Conservation (phyloP, 805 yeast species). For the Pichia kluyveri region DNA sequence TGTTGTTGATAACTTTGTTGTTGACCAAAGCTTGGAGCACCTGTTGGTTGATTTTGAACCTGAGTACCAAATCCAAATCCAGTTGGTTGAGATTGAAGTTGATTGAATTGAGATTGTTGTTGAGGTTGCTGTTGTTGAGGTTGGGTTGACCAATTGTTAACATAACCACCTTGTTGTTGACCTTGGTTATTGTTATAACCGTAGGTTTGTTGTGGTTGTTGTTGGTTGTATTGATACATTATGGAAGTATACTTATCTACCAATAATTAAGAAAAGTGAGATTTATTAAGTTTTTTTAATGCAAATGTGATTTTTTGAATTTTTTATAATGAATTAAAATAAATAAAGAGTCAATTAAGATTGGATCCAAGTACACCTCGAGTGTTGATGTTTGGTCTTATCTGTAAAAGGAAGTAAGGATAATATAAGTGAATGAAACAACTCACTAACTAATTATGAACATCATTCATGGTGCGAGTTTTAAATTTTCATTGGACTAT, state of each 20-base stretch:
- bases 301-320: too few species aligned
- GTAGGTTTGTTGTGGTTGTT: constrained; percentile 16
- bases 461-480: too few species aligned
- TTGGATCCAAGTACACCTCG: too few species aligned
- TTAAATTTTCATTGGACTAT: too few species aligned
- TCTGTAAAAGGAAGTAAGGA: too few species aligned
- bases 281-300: too few species aligned
- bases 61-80: constrained; percentile 26
- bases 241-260: neutral
- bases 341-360: too few species aligned
- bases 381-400: too few species aligned
- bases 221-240: constrained; percentile 21
- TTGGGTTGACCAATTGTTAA: constrained; percentile 16
- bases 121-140: constrained; percentile 13
- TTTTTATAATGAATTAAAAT: too few species aligned
- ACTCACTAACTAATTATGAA: too few species aligned
- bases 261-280: too few species aligned
- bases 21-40: constrained; percentile 14
- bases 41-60: constrained; percentile 12
- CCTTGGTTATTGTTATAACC: constrained; percentile 9
- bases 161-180: constrained; percentile 18
- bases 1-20: constrained; percentile 6
- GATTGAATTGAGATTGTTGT: constrained; percentile 8
- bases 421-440: too few species aligned
- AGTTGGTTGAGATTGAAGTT: constrained; percentile 30